Evolutionary conservation across 2,329 filamentous ascomycete species (phyloP).

Genomic region (Sphaerostilbella broomeana): DNA sequence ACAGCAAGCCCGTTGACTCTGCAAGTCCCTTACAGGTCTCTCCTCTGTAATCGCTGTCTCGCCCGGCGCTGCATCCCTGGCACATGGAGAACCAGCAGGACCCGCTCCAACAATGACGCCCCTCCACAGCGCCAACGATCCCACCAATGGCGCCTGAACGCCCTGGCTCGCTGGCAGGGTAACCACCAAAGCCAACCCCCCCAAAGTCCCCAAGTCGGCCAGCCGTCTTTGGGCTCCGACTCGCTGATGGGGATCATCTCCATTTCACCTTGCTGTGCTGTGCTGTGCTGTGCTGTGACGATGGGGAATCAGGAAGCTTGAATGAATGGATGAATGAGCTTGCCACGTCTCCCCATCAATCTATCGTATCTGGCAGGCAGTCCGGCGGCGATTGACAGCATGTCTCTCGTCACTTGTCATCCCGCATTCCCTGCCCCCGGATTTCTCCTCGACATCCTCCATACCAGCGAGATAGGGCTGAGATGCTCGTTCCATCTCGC

Average conservation of each 20-base stretch:
- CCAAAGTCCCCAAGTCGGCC: too few species aligned
- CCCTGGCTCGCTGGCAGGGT: constrained; percentile 11
- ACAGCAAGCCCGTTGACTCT: constrained; percentile 1
- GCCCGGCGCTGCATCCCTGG: constrained; percentile 9
- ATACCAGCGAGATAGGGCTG: constrained; percentile 9
- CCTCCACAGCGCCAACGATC: constrained; percentile 1
- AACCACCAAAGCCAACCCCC: too few species aligned
- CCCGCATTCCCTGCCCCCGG: constrained; percentile 1
- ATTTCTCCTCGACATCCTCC: background rate
- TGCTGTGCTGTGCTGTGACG: too few species aligned
- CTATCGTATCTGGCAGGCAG: too few species aligned
- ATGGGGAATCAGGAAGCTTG: too few species aligned
- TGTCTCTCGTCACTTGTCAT: constrained; percentile 3
- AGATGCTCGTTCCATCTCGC: background rate
- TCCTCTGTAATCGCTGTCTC: background rate
- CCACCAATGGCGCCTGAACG: constrained; percentile 2
- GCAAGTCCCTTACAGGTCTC: constrained; percentile 1
- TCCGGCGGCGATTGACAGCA: too few species aligned
- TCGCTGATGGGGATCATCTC: too few species aligned
- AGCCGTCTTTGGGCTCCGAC: too few species aligned
- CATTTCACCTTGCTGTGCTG: too few species aligned
- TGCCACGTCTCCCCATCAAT: too few species aligned
- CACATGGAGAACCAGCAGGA: constrained; percentile 5
- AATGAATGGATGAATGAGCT: too few species aligned
- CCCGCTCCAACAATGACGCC: constrained; percentile 8